Conservation (phyloP, 169 alveolate genomes). For the Cryptosporidium parvum region DNA sequence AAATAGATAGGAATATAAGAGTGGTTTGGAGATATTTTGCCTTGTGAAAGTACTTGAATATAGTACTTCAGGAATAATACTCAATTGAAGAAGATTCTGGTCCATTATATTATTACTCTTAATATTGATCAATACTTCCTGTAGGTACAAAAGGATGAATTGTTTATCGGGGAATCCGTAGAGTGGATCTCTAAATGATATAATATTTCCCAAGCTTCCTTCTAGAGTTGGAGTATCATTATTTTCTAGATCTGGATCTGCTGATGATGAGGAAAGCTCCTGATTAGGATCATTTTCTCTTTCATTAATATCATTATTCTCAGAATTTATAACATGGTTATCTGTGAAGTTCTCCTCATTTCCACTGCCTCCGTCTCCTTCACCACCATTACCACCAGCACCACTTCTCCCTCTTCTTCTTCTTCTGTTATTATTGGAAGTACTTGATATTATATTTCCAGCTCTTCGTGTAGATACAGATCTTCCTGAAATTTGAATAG, state of each 20-base stretch:
- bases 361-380: neutral
- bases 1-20: constrained; percentile 39
- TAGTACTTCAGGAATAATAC: constrained; percentile 24
- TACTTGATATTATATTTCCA: neutral
- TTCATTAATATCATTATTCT: neutral
- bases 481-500: neutral
- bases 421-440: neutral
- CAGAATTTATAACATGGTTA: neutral
- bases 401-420: neutral
- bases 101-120: neutral
- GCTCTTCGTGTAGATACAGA: neutral
- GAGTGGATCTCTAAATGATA: constrained; percentile 39
- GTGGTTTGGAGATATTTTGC: constrained; percentile 54
- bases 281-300: neutral
- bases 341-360: neutral
- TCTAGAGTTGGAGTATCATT: neutral
- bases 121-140: constrained; percentile 20
- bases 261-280: neutral
- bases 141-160: constrained; percentile 22
- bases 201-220: neutral
- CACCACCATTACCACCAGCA: neutral
- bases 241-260: neutral
- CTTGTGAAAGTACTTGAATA: constrained; percentile 30
- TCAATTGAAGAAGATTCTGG: constrained; percentile 32
- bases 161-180: constrained; percentile 69